Evolutionary conservation across 2,329 filamentous ascomycete species (phyloP), one percentile per base, ranked within the genome.

Genomic region (Nemania sp.): DNA sequence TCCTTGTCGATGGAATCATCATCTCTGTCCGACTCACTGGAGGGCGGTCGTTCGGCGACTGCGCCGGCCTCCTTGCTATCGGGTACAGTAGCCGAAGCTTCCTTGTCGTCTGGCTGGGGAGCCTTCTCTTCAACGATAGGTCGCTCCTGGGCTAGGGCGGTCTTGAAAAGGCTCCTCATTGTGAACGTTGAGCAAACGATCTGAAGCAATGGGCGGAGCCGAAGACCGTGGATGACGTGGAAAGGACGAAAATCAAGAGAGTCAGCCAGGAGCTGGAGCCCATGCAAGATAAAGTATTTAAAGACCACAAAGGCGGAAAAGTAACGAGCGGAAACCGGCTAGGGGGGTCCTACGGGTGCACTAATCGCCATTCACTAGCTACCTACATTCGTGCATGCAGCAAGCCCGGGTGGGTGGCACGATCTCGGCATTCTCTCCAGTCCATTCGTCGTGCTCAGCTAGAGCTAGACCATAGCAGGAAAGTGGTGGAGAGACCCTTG

Each of bases 1-100:
- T 66, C 54, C 33, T 66, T 64, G 22, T 64, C 63, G 51, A 73
- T 66, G 30, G 63, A 55, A 22, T 75, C 70, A 37, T 63, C 64
- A 47, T 76, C 70, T 48, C 57, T 55, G 9, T 59, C 61, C 54
- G 47, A 49, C 7, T 64, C 57, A 43, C 49, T 50, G 30, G 34
- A 56, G 22, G 24, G 53, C 11, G 42, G 34, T 37, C 56, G 59
- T 11, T 63, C 57, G 23, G 57, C 57, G 17, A 66, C 57, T 22
- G 66, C 54, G 7, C 64, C 62, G 8, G 22, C 42, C 52, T 69
- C 68, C 57, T 66, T 65, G 40, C 61, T 60, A 12, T 49, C 39
- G 36, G 39, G 28, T 3, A 66, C 56, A 4, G 60, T 61, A 12
- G 28, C 9, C n/a, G 28, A 31, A 6, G 28, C 37, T 52, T 69